Base-by-base conservation (phyloP, 768 basidiomycete species). In the Kwoniella shandongensis region DNA sequence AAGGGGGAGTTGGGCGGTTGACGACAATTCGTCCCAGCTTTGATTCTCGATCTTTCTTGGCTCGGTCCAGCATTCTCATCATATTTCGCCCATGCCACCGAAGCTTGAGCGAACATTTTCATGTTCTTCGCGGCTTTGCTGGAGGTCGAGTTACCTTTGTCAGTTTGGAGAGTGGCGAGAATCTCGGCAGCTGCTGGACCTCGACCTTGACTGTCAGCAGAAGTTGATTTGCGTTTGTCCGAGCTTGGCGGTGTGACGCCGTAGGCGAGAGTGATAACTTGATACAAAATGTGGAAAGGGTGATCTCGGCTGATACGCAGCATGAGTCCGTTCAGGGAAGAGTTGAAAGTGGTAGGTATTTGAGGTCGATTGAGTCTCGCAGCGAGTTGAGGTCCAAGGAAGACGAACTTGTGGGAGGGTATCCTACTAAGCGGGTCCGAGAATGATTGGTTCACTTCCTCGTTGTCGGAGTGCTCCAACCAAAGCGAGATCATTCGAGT, bases 201-300 rank as follows among this genome's bases (percentile, higher is more conserved):
- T 18, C 90, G 83, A 55, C 85, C 86, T 30, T 51, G 49, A 11
- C 51, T 51, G 30, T 62, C 66, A 0, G 78, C 62, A 4, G 58
- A 47, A 13, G 26, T 56, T 15, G 51, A 51, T 50, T 66, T 57
- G 17, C 45, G 22, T 47, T 41, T 51, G n/a, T 41, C 52, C 7
- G 51, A 60, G 6, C 27, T 36, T 26, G 62, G 56, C 27, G 56
- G 51, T 22, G 29, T 27, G 13, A 42, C 35, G 1, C 66, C 63
- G 2, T 74, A 61, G 2, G 75, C 69, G 10, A 94, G 78, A 52
- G 88, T 89, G 73, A 86, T 89, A 2, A 98, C 83, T 64, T 92
- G 91, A 76, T 93, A 94, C 6, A 96, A 78, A 63, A 84, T 87
- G 72, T 99, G 96, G 78, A 90, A 98, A 0, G 94, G 92, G 70